A percentile compares a stretch with the other conserved stretches of the same genome.
phyloP scores from a whole-genome alignment of 2,329 filamentous ascomycete species.

The Cytospora chrysosperma region DNA sequence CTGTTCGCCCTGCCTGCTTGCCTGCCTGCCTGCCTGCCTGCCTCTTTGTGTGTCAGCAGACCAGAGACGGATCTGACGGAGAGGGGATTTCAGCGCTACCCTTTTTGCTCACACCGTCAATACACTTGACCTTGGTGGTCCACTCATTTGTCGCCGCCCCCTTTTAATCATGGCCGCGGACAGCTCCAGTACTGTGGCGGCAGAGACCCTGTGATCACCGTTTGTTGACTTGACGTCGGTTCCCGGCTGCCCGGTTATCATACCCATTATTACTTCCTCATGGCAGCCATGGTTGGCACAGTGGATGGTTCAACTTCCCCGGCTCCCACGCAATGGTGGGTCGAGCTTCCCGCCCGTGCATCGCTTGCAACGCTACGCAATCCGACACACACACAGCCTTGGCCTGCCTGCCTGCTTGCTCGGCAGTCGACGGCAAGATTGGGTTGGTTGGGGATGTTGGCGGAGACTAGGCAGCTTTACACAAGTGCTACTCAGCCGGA shows the following conservation, averaged over 20 bases:
- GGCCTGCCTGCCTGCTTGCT: no score
- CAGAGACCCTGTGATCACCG: not conserved
- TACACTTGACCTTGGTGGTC: conserved; percentile 2
- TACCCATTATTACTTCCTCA: not conserved
- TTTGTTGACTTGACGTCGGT: not conserved
- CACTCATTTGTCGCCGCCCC: conserved; percentile 18
- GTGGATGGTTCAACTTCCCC: not conserved
- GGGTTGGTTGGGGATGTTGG: conserved; percentile 4
- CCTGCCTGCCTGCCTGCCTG: no score
- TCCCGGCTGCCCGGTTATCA: not conserved
- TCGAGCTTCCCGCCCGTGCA: not conserved
- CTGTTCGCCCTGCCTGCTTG: conserved; percentile 13
- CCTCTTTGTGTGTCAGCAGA: not conserved
- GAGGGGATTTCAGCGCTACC: conserved; percentile 5
- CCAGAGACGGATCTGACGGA: not conserved
- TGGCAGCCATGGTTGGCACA: not conserved
- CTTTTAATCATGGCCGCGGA: conserved; percentile 6
- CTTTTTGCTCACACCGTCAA: conserved; percentile 4
- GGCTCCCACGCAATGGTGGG: not conserved
- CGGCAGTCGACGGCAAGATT: not conserved
- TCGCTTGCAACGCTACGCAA: not conserved
- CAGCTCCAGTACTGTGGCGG: not conserved
- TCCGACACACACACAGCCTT: not conserved
- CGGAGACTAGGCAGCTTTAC: not conserved
- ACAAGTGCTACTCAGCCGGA: conserved; percentile 1